Conservation (phyloP, 2,329 filamentous ascomycete genomes). For the Sporothrix phasma region DNA sequence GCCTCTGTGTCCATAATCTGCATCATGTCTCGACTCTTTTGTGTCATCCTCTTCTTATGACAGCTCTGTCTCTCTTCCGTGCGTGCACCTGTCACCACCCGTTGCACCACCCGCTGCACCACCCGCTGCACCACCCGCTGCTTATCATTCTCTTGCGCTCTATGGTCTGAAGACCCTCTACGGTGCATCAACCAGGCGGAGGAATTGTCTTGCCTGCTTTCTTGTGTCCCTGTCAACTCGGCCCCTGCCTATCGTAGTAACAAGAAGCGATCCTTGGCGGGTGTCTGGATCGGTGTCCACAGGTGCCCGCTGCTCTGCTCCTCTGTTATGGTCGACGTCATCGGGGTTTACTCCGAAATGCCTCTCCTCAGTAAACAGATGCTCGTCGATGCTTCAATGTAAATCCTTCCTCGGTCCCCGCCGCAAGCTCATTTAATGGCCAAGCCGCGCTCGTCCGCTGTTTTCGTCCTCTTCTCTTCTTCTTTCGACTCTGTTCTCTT, state of each 20-base stretch:
- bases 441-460: too few relatives aligned
- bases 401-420: too few relatives aligned
- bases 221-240: background rate
- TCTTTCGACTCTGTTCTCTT: background rate
- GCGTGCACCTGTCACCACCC: background rate
- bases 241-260: conserved; percentile 3
- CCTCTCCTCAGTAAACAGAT: background rate
- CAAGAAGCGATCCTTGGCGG: conserved; percentile 8
- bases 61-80: background rate
- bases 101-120: too few relatives aligned
- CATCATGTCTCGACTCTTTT: background rate
- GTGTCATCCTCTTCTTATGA: background rate
- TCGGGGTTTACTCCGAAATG: background rate
- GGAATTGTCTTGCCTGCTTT: background rate
- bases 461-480: background rate
- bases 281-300: background rate
- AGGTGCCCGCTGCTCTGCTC: background rate
- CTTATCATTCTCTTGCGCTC: background rate
- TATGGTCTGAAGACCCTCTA: background rate
- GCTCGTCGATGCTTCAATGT: background rate
- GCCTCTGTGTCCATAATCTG: background rate
- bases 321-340: conserved; percentile 7
- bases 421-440: too few relatives aligned
- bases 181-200: background rate
- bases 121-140: too few relatives aligned